These are phyloP conservation scores for Heliocybe sulcata DNA, from an alignment of 1,284 basidiomycete genomes.

Conservation along the genomic window DNA sequence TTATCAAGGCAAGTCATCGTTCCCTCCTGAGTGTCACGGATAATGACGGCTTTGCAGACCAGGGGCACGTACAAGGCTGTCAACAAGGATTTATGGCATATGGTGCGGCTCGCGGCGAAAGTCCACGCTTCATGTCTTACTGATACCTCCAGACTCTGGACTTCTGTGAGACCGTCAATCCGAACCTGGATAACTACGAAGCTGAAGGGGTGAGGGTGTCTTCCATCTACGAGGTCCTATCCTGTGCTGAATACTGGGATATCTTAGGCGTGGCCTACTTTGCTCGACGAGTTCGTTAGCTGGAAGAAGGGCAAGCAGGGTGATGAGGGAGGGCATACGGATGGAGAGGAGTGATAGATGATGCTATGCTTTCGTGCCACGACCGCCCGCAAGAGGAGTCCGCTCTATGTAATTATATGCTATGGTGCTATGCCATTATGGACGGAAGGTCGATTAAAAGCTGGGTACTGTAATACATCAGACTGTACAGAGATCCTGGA, in stretches of 20 bases:
- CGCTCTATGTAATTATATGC: too few relatives aligned
- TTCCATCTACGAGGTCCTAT: conserved; percentile 2
- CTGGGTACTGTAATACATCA: too few relatives aligned
- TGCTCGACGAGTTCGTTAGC: conserved; percentile 58
- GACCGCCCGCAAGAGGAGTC: too few relatives aligned
- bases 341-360: background rate
- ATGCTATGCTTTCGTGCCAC: background rate
- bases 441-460: too few relatives aligned
- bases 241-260: conserved; percentile 6
- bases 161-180: conserved; percentile 17
- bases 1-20: conserved; percentile 45
- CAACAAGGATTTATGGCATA: conserved; percentile 79
- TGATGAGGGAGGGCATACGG: background rate
- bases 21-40: background rate
- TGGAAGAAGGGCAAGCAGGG: background rate
- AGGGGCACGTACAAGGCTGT: conserved; percentile 60
- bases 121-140: background rate
- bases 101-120: conserved; percentile 38
- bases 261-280: conserved; percentile 67
- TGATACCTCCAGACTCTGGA: conserved; percentile 14
- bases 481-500: too few relatives aligned
- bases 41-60: conserved; percentile 31
- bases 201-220: conserved; percentile 50
- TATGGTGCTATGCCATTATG: too few relatives aligned
- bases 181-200: conserved; percentile 8